Conservation (phyloP, 768 basidiomycete genomes). For the Psilocybe cubensis region DNA sequence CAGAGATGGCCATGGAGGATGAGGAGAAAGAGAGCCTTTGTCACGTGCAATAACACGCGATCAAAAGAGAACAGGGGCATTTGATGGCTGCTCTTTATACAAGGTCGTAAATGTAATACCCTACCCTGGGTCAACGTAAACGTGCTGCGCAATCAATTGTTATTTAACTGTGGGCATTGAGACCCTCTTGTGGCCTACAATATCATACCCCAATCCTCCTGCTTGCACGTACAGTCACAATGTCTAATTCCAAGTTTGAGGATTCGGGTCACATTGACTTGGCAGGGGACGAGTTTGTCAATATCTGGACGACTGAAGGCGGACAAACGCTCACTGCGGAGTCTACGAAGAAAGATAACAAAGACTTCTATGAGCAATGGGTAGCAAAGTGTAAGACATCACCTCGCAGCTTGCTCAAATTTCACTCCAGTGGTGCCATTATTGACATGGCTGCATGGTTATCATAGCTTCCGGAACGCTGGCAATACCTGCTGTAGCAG, state of each 20-base stretch:
- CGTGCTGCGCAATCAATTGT: no score
- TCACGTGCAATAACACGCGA: constrained; percentile 25
- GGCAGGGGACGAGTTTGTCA: constrained; percentile 26
- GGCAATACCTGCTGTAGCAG: constrained; percentile 45
- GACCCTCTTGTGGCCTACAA: no score
- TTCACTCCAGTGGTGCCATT: not conserved
- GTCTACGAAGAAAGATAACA: constrained; percentile 8
- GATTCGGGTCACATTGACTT: no score
- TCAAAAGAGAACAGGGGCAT: not conserved
- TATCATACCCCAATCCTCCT: no score
- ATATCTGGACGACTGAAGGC: constrained; percentile 22
- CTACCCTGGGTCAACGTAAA: no score
- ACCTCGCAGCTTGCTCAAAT: not conserved
- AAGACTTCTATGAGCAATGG: constrained; percentile 56
- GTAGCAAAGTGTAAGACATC: constrained; percentile 46
- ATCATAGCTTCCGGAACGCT: constrained; percentile 56
- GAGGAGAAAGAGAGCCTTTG: constrained; percentile 13
- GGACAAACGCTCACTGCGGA: constrained; percentile 4
- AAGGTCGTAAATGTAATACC: no score
- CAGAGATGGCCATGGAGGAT: constrained; percentile 62
- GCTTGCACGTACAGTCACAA: no score
- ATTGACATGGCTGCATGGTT: not conserved
- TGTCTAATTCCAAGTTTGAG: no score
- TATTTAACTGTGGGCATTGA: no score
- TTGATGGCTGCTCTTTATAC: not conserved